A percentile compares a stretch with the other conserved stretches of the same genome.
Conservation (phyloP, 495 filamentous ascomycete species). For the Neurospora intermedia region DNA sequence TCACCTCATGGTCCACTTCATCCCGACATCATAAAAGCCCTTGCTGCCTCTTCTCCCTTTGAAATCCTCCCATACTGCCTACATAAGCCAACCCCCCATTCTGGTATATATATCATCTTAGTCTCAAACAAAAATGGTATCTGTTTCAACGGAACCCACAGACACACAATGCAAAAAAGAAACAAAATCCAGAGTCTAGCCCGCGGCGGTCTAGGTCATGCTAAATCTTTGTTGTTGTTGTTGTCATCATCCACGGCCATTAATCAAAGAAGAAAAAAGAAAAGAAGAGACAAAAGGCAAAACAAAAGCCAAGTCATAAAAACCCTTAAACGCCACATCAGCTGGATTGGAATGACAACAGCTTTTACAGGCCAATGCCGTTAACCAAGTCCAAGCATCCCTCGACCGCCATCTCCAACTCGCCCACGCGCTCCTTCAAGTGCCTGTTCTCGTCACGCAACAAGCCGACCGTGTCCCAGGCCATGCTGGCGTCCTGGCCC, state of each 20-base stretch:
- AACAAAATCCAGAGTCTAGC: not conserved
- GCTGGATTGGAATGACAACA: not conserved
- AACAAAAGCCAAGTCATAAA: not conserved
- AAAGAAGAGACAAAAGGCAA: not conserved
- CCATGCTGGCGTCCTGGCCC: conserved; percentile 51
- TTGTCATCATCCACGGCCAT: not conserved
- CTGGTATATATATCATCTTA: not conserved
- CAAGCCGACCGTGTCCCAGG: conserved; percentile 59
- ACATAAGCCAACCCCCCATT: not conserved
- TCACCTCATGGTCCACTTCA: not conserved
- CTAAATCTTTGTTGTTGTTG: not conserved
- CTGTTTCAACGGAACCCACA: not conserved
- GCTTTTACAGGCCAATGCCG: conserved; percentile 26
- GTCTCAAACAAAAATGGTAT: not conserved
- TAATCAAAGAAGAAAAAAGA: not conserved
- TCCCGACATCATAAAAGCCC: not conserved
- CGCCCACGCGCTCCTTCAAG: conserved; percentile 54
- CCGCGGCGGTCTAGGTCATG: not conserved
- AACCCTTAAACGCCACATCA: not conserved
- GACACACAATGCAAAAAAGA: not conserved
- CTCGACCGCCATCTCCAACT: conserved; percentile 59
- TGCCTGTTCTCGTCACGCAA: conserved; percentile 63
- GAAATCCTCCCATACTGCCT: not conserved
- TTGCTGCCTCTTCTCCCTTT: not conserved
- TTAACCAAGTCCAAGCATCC: conserved; percentile 58